Evolutionary conservation across 768 basidiomycete genomes (phyloP).

Genomic region (Kwoniella europaea): DNA sequence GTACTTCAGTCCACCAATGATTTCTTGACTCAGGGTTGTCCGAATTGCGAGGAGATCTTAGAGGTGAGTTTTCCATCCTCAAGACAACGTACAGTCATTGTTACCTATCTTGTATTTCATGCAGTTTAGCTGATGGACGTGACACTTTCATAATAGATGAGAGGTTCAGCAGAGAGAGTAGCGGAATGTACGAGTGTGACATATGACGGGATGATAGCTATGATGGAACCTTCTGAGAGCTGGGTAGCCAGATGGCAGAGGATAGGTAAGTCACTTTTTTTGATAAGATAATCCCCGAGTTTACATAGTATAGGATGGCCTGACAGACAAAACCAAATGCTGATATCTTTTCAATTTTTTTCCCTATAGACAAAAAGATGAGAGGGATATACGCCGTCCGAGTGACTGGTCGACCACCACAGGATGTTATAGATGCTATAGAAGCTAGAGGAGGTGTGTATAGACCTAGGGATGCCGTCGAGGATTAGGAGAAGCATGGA

Average conservation of each 20-base stretch:
- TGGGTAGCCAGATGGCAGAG: constrained; percentile 98
- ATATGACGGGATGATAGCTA: constrained; percentile 89
- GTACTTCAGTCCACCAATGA: constrained; percentile 82
- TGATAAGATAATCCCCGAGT: background rate
- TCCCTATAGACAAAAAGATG: constrained; percentile 75
- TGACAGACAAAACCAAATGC: background rate
- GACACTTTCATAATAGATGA: constrained; percentile 68
- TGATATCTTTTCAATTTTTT: background rate
- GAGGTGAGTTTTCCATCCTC: constrained; percentile 66
- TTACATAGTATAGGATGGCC: background rate
- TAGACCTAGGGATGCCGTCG: constrained; percentile 46
- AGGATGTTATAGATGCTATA: constrained; percentile 50
- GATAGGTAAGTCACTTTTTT: constrained; percentile 67
- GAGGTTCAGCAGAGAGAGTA: constrained; percentile 81
- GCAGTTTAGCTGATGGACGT: too few species aligned
- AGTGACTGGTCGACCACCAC: constrained; percentile 57
- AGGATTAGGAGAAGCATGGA: constrained; percentile 29
- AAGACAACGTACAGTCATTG: too few species aligned
- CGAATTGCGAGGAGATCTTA: constrained; percentile 95
- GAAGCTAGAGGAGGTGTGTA: constrained; percentile 46
- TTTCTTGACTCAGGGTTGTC: constrained; percentile 85
- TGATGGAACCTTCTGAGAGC: constrained; percentile 80
- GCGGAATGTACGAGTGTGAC: constrained; percentile 84
- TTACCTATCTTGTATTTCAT: too few species aligned
- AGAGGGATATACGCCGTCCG: constrained; percentile 92